Conservation (phyloP, 192 early-diverging fungal genomes). For the Jimgerdemannia lactiflua region DNA sequence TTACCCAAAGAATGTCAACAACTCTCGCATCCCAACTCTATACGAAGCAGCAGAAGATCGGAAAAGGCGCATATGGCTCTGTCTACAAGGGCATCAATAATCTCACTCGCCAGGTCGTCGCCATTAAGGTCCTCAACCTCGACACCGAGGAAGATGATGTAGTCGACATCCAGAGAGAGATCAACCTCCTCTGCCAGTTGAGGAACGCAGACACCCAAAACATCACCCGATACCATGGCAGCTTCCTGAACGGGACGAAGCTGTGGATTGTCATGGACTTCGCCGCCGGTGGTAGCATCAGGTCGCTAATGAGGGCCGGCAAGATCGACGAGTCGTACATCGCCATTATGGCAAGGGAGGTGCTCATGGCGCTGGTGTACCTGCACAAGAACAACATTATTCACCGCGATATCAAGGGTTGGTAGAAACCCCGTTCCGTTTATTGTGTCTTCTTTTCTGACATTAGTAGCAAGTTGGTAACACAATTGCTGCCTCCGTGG, state of each 20-base stretch:
- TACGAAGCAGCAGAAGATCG: constrained; percentile 51
- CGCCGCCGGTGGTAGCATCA: constrained; percentile 91
- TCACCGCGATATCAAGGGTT: constrained; percentile 98
- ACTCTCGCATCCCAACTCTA: constrained; percentile 31
- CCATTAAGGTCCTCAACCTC: constrained; percentile 97
- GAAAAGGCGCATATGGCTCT: constrained; percentile 68
- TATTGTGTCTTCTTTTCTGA: neutral
- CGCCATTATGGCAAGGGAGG: constrained; percentile 85
- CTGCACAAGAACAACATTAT: constrained; percentile 94
- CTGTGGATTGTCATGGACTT: constrained; percentile 99
- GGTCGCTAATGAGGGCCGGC: constrained; percentile 75
- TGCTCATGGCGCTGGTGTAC: constrained; percentile 86
- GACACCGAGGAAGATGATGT: constrained; percentile 98
- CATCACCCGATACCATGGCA: constrained; percentile 94
- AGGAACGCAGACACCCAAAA: constrained; percentile 78
- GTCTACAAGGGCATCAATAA: constrained; percentile 77
- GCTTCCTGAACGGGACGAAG: constrained; percentile 85
- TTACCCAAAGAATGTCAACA: neutral
- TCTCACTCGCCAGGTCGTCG: constrained; percentile 75
- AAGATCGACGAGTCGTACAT: constrained; percentile 88
- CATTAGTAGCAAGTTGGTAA: neutral
- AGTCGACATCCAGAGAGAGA: constrained; percentile 92
- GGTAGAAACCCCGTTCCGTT: neutral
- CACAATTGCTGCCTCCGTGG: neutral
- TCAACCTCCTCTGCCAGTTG: constrained; percentile 83